phyloP scores from a whole-genome alignment of 2,329 filamentous ascomycete genomes.

The Cordyceps tenuipes region DNA sequence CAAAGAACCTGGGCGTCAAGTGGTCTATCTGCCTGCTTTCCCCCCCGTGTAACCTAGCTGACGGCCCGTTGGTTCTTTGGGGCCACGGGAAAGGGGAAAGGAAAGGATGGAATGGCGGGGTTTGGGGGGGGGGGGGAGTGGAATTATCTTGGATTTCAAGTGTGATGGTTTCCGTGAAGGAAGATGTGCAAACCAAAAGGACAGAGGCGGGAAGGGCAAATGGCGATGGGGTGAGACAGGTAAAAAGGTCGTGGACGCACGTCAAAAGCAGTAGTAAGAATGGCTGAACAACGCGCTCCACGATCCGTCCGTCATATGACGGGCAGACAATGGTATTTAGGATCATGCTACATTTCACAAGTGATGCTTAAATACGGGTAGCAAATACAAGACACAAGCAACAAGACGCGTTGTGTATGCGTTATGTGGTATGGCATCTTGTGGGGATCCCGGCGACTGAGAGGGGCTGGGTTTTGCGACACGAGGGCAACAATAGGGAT shows the following conservation, averaged over 20 bases:
- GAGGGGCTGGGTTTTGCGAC: slow-evolving; percentile 1
- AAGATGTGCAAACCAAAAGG: background rate
- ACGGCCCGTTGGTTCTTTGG: background rate
- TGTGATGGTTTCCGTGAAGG: background rate
- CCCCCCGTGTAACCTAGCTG: background rate
- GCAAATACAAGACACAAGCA: background rate
- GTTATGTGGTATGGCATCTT: background rate
- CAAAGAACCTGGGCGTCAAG: background rate
- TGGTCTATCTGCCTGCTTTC: background rate
- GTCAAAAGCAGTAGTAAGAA: background rate
- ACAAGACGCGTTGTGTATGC: background rate
- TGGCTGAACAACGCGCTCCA: background rate
- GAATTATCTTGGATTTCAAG: background rate
- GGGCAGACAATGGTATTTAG: background rate
- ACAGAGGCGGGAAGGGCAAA: background rate
- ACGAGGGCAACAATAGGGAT: slow-evolving; percentile 4
- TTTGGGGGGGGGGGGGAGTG: background rate
- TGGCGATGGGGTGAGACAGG: background rate
- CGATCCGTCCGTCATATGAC: background rate
- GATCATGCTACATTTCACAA: too few species aligned
- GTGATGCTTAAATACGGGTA: too few species aligned
- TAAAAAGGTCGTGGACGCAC: background rate
- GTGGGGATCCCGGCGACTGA: background rate
- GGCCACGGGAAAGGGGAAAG: background rate
- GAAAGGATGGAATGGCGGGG: background rate